A percentile compares a stretch with the other conserved stretches of the same genome.
Conservation (phyloP, 1,284 basidiomycete species). For the Cryptococcus jaspeensis region DNA sequence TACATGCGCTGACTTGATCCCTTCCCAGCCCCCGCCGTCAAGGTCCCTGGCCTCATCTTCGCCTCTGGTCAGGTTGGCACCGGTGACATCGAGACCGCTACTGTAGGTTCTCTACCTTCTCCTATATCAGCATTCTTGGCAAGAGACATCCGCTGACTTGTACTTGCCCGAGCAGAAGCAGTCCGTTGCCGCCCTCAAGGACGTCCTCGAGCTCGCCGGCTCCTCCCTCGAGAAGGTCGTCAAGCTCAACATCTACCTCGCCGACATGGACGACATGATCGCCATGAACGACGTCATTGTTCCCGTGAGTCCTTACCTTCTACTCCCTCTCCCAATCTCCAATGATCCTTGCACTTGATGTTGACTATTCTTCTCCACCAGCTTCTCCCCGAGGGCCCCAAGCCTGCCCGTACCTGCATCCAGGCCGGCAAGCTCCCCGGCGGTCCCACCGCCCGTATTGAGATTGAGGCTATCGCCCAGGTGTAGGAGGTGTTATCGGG, state of each 20-base stretch:
- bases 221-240: conserved; percentile 75
- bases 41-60: conserved; percentile 9
- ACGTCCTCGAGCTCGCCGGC: conserved; percentile 35
- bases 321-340: not conserved
- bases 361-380: not conserved
- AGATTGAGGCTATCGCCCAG: conserved; percentile 8
- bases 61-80: conserved; percentile 11
- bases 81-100: conserved; percentile 13
- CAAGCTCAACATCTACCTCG: conserved; percentile 62
- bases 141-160: not conserved
- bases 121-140: not conserved
- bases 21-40: conserved; percentile 12
- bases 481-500: not conserved
- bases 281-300: conserved; percentile 38
- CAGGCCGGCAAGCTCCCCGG: conserved; percentile 6
- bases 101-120: conserved; percentile 1
- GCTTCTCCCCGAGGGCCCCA: not conserved
- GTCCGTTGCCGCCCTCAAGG: conserved; percentile 24
- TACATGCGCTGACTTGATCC: no score
- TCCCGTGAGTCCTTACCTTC: conserved; percentile 21
- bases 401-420: conserved; percentile 4
- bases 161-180: not conserved
- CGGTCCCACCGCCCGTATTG: not conserved
- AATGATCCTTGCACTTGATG: not conserved
- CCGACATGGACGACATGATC: conserved; percentile 32